Evolutionary conservation across 2,329 filamentous ascomycete species (phyloP).

Genomic region (Trichoderma cornu-damae): DNA sequence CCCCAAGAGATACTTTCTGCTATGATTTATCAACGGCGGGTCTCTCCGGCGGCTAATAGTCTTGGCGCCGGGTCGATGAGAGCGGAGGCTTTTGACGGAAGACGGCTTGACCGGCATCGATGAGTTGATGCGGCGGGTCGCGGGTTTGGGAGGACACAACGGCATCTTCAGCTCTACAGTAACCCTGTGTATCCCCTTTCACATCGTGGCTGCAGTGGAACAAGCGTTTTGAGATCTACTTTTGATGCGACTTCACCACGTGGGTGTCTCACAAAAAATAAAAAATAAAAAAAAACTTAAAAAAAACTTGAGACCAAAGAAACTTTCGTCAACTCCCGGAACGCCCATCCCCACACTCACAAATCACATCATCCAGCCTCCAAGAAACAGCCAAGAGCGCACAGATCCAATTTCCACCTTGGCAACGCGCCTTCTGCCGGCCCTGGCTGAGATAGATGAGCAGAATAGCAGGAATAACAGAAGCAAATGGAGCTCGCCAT

Average conservation of each 20-base stretch:
- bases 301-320: background rate
- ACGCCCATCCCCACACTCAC: background rate
- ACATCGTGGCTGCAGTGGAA: no score
- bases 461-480: background rate
- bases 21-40: background rate
- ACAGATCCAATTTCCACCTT: background rate
- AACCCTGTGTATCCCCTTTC: no score
- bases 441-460: background rate
- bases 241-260: background rate
- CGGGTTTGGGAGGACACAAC: background rate
- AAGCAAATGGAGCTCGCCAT: background rate
- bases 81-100: background rate
- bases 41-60: background rate
- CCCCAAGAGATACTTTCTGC: background rate
- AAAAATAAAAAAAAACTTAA: no score
- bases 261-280: background rate
- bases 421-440: conserved; percentile 1
- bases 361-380: background rate
- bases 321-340: background rate
- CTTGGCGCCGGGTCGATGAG: conserved; percentile 3
- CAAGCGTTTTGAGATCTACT: background rate
- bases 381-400: conserved; percentile 1
- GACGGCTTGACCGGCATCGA: background rate
- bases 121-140: background rate
- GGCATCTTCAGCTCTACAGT: no score